Conservation (phyloP, 2,329 filamentous ascomycete species). For the Fusarium secorum region DNA sequence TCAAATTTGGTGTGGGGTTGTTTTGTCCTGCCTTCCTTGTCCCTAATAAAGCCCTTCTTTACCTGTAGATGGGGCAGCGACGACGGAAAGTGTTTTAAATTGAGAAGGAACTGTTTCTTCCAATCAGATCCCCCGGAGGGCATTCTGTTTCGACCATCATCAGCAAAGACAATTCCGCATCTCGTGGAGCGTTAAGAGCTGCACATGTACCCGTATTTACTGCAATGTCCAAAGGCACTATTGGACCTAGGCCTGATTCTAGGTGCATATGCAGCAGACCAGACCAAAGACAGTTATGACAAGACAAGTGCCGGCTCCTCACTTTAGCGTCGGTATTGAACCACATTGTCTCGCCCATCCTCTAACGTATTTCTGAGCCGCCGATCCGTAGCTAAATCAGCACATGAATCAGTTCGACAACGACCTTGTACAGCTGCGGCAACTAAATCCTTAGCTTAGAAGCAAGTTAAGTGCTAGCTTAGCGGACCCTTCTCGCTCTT, state of each 20-base stretch:
- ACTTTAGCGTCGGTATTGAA: conserved; percentile 21
- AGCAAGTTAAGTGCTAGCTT: not conserved
- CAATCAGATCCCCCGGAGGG: not conserved
- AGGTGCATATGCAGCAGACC: not conserved
- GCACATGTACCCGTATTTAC: not conserved
- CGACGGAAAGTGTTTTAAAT: not conserved
- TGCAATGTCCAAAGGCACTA: not conserved
- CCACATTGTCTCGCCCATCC: not conserved
- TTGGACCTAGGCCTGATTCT: not conserved
- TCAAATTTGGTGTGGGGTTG: not conserved
- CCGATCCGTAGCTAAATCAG: not conserved
- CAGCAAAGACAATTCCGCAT: not conserved
- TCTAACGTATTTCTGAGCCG: not conserved
- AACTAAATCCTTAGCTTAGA: not conserved
- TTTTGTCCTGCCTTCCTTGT: not conserved
- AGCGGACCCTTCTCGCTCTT: not conserved
- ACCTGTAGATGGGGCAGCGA: not conserved
- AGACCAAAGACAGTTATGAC: not conserved
- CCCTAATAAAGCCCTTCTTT: not conserved
- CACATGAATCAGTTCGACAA: not conserved
- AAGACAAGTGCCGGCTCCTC: conserved; percentile 1
- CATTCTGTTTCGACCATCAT: not conserved
- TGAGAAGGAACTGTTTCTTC: not conserved
- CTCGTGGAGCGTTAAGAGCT: not conserved
- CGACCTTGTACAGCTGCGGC: not conserved